Percentiles rank a stretch among this genome's conserved stretches.
phyloP scores from a whole-genome alignment of 2,329 filamentous ascomycete genomes.

The Huntiella bhutanensis region DNA sequence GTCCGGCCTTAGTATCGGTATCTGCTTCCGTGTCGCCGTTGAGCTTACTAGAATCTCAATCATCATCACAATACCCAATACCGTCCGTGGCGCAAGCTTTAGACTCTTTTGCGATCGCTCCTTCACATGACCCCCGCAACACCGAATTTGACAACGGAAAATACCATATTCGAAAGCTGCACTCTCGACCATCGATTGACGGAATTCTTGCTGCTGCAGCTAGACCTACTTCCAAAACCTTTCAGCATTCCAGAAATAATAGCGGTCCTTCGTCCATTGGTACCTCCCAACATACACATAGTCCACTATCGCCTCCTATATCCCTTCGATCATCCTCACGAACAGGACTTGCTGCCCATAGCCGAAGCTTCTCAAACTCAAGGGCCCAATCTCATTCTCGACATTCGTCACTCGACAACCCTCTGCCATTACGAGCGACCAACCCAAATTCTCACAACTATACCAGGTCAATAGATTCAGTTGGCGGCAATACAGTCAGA shows the following conservation, averaged over 20 bases:
- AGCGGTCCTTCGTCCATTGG: neutral
- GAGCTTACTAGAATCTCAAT: no score
- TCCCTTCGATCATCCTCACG: neutral
- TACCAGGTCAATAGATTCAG: constrained; percentile 23
- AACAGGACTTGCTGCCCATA: constrained; percentile 17
- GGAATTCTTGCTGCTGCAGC: constrained; percentile 1
- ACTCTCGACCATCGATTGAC: neutral
- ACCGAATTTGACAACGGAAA: no score
- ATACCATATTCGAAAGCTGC: no score
- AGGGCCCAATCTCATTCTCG: constrained; percentile 32
- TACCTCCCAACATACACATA: neutral
- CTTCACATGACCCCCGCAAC: no score
- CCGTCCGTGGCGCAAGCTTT: no score
- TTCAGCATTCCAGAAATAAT: neutral
- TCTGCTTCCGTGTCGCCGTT: neutral
- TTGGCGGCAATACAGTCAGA: constrained; percentile 13
- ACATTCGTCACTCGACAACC: constrained; percentile 39
- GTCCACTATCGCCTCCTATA: neutral
- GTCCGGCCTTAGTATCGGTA: neutral
- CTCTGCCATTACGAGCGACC: constrained; percentile 18
- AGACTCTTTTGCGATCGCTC: no score
- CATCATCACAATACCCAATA: no score
- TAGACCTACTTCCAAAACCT: neutral
- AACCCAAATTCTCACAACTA: constrained; percentile 16
- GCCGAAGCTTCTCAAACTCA: constrained; percentile 23